Percentiles rank a stretch among this genome's conserved stretches.
Evolutionary conservation across 306 rosid genomes (phyloP).

Genomic region (Cicer bijugum): DNA sequence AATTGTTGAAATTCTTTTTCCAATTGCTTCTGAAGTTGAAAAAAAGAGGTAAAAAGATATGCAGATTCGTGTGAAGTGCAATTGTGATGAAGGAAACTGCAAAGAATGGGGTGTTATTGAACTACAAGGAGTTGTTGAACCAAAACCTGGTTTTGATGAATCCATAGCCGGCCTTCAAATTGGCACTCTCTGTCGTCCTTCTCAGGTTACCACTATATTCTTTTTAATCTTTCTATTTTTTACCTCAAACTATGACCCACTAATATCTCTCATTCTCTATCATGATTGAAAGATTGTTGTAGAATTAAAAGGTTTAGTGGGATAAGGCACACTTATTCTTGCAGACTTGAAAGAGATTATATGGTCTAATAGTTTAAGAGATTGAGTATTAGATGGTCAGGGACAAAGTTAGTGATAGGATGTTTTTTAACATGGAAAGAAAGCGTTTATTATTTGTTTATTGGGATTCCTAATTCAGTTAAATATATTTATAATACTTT

Average conservation of each 20-base stretch:
- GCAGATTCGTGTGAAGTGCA: conserved; percentile 19
- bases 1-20: too few species aligned
- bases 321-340: too few species aligned
- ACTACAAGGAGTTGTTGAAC: conserved; percentile 13
- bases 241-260: background rate
- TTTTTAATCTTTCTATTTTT: background rate
- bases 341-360: background rate
- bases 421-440: too few species aligned
- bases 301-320: too few species aligned
- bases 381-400: background rate
- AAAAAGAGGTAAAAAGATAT: background rate
- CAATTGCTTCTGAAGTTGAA: background rate
- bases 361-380: background rate
- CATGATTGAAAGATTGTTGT: background rate
- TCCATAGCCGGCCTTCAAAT: conserved; percentile 5
- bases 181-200: conserved; percentile 5
- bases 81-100: background rate
- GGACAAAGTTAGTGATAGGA: background rate
- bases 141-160: conserved; percentile 5
- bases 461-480: background rate
- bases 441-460: too few species aligned
- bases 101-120: background rate
- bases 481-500: background rate
- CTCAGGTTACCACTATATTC: conserved; percentile 2
- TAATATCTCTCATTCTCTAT: background rate